Percentiles rank a stretch among this genome's conserved stretches.
phyloP scores from a whole-genome alignment of 1,284 basidiomycete species.

The Cutaneotrichosporon sp. region DNA sequence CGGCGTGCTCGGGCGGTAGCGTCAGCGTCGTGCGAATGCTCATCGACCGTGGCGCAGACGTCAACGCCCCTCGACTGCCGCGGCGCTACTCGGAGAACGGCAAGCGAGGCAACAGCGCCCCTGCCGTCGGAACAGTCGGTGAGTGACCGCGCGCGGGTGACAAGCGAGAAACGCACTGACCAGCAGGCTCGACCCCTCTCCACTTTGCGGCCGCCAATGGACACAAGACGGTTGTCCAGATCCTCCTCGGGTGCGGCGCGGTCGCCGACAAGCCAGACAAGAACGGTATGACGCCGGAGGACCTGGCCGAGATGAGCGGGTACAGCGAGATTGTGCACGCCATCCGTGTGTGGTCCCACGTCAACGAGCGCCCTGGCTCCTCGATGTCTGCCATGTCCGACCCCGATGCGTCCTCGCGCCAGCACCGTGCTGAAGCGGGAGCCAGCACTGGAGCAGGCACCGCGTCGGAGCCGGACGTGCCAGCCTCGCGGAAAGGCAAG shows the following conservation, averaged over 20 bases:
- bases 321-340: slow-evolving; percentile 53
- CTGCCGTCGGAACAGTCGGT: slow-evolving; percentile 67
- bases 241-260: slow-evolving; percentile 78
- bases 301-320: slow-evolving; percentile 55
- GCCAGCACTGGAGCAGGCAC: slow-evolving; percentile 7
- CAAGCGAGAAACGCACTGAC: slow-evolving; percentile 5
- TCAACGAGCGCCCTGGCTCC: slow-evolving; percentile 21
- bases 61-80: slow-evolving; percentile 74
- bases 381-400: slow-evolving; percentile 1
- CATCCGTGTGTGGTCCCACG: slow-evolving; percentile 48
- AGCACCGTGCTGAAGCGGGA: slow-evolving; percentile 12
- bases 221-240: slow-evolving; percentile 69
- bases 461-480: slow-evolving; percentile 8
- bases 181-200: slow-evolving; percentile 79
- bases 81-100: slow-evolving; percentile 69
- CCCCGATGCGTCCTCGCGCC: slow-evolving; percentile 5
- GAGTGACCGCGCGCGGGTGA: slow-evolving; percentile 19
- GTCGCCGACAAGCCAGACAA: slow-evolving; percentile 77
- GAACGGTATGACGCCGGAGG: slow-evolving; percentile 73
- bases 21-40: slow-evolving; percentile 79
- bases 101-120: slow-evolving; percentile 55
- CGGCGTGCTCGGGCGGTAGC: slow-evolving; percentile 82
- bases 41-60: slow-evolving; percentile 87
- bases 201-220: slow-evolving; percentile 93
- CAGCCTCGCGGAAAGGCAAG: slow-evolving; percentile 37